Base-by-base conservation (phyloP, 1,284 basidiomycete species). In the Athelia sp. region DNA sequence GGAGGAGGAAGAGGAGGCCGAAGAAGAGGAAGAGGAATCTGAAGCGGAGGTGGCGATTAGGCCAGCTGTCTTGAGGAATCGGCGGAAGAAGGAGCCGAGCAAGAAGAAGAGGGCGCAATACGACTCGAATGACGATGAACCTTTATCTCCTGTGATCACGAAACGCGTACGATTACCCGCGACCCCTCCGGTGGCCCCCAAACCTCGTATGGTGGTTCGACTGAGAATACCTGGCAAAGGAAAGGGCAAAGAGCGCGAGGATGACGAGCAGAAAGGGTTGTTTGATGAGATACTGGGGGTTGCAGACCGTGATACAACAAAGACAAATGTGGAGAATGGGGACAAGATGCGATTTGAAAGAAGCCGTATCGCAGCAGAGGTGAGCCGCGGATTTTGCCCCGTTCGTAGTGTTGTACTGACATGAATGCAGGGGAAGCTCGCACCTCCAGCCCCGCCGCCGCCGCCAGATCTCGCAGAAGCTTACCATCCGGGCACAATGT, bases 81-180 rank as follows among this genome's bases (percentile, higher is more conserved):
- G 43, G 76, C 72, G 35, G 26, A 29, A 29, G 78, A 89, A 55
- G 77, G 76, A 22, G 79, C 79, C 54, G 80, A 82, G 47, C 62
- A 97, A 99, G 68, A 98, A 99, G 58, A 96, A 99, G 73, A 98
- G 98, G 69, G 80, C 99, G n/a, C 86, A 29, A 13, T 29, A 29
- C 13, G 4, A 51, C 46, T 18, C 36, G n/a, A n/a, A 40, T n/a
- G 56, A 53, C 3, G 54, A 54, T n/a, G 57, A 48, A 42, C 50
- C 59, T 14, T 43, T 52, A 19, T 21, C 46, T 43, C 66, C 64
- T 47, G 64, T 65, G 8, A 45, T 61, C 19, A n/a, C 6, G 8
- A 74, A 73, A 51, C 73, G 73, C 43, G 66, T 67, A 59, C 70
- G 71, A 35, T 56, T 71, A 34, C 70, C 67, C 23, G 50, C 70